Evolutionary conservation across 2,329 filamentous ascomycete species (phyloP), one percentile per base, ranked within the genome.

Genomic region (Fusarium sarcochroum): DNA sequence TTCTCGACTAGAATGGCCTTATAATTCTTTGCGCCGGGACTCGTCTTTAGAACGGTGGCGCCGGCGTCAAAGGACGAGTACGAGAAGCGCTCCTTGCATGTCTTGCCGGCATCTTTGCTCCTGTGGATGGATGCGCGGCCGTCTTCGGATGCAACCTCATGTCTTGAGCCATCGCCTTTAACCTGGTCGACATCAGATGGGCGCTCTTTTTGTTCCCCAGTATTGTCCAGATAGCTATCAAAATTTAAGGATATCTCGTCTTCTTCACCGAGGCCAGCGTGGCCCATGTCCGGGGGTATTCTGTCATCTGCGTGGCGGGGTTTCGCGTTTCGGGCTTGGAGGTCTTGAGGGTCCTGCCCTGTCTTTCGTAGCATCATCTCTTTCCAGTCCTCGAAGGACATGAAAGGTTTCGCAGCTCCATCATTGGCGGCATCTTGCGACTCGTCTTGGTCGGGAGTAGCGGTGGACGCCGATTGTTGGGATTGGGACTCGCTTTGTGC

Each of bases 301-400:
- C 67, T 62, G 79, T 77, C 82, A 42, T 85, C 84, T 75, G 80
- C 75, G 77, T 81, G 67, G 76, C 82, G 74, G 76, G 87, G 79
- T 82, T 84, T 77, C 75, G 85, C 70, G 84, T 88, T 77, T 82
- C 92, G 76, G 86, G 85, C 79, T 86, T 90, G 79, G 86, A 93
- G 70, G 81, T 92, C 76, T 83, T 93, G 79, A 7, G 83, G 83
- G 54, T 88, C 86, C 75, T 98, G 95, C 14, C 93, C 95, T 5
- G 89, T 91, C 76, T 93, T 93, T 51, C 91, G 92, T 18, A 98
- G 82, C 81, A 97, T 97, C 83, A 94, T 92, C 75, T 91, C 93
- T 81, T 97, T 98, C 96, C 96, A 99, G 74, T 98, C 95, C 77
- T 98, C 96, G 73, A 99, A 99, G 0, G 96, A 98, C 73, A 98